Base-by-base conservation (phyloP, 176 grass and related monocot genomes). In the Rhynchospora pubera region DNA sequence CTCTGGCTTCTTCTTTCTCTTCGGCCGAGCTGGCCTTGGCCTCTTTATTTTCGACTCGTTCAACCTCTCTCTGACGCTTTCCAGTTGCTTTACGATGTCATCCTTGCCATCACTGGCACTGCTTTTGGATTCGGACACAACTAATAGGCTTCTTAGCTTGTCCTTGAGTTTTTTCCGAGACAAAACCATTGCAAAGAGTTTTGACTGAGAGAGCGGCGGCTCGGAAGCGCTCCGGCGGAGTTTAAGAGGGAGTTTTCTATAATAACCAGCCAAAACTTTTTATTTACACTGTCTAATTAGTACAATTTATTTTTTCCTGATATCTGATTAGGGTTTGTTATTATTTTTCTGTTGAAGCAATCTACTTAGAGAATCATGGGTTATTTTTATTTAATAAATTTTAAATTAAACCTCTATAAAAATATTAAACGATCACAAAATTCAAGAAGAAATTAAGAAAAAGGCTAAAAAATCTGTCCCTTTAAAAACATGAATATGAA, bases 151-250 rank as follows among this genome's bases (percentile, higher is more conserved):
- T 19, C 62, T 81, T 19, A 94, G 65, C 90, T 88, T 94, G 72
- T 83, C 88, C 88, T 91, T 94, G 45, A 97, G 85, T 88, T 94
- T 97, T 85, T 94, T 92, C 42, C 91, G 90, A 13, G 88, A 91
- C 50, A 97, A 82, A 82, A 94, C 95, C 95, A 97, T 97, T 50
- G 57, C 64, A n/a, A 83, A n/a, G 34, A 1, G 23, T 19, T 51
- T 7, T 0, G 58, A 30, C n/a, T n/a, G 48, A 68, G 4, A 64
- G n/a, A 63, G 76, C 57, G 65, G 34, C 62, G 83, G 79, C 46
- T 60, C 19, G 30, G 78, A 5, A 73, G 5, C 1, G 12, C 19
- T 60, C 18, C 14, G 42, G 44, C 55, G 51, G 42, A 65, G 5
- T 86, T 84, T 52, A 51, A 21, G 50, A 39, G 71, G 45, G 48